Percentiles rank a stretch among this genome's conserved stretches.
These are phyloP conservation scores for Oryza meridionalis DNA, from an alignment of 176 grass and related monocot species.

Conservation along the genomic window DNA sequence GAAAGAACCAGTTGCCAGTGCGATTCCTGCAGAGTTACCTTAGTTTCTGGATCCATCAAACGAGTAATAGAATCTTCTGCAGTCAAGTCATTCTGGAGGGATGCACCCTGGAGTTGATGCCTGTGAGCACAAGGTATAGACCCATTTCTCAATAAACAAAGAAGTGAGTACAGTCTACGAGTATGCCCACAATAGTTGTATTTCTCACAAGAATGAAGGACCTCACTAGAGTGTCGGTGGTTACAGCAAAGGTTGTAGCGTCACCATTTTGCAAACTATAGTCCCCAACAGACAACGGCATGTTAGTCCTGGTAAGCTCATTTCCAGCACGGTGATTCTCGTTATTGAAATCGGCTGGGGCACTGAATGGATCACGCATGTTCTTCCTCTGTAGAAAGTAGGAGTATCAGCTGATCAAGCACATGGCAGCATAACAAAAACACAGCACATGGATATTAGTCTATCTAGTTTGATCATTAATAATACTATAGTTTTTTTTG, in stretches of 20 bases:
- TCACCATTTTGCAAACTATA: conserved; percentile 53
- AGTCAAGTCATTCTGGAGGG: conserved; percentile 44
- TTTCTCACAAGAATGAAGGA: conserved; percentile 42
- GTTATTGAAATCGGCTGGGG: conserved; percentile 44
- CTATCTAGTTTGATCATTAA: background rate
- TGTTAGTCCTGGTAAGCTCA: conserved; percentile 37
- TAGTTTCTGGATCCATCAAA: conserved; percentile 77
- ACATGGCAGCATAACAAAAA: conserved; percentile 5
- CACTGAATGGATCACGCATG: conserved; percentile 72
- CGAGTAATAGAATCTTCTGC: conserved; percentile 47
- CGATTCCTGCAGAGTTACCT: conserved; percentile 46
- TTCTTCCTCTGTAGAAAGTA: conserved; percentile 36
- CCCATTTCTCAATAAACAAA: conserved; percentile 16
- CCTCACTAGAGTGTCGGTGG: conserved; percentile 65
- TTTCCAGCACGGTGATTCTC: conserved; percentile 39
- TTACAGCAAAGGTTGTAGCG: conserved; percentile 44
- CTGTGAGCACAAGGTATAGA: conserved; percentile 44
- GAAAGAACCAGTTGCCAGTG: conserved; percentile 29
- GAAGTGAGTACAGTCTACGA: conserved; percentile 19
- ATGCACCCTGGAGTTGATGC: conserved; percentile 52
- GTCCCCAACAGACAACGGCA: conserved; percentile 31
- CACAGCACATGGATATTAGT: background rate
- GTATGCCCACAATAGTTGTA: conserved; percentile 8
- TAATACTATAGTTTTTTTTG: background rate
- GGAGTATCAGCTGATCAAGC: conserved; percentile 3